Percentiles rank a stretch among this genome's conserved stretches.
phyloP scores from a whole-genome alignment of 768 basidiomycete genomes.

The Rhodotorula babjevae region DNA sequence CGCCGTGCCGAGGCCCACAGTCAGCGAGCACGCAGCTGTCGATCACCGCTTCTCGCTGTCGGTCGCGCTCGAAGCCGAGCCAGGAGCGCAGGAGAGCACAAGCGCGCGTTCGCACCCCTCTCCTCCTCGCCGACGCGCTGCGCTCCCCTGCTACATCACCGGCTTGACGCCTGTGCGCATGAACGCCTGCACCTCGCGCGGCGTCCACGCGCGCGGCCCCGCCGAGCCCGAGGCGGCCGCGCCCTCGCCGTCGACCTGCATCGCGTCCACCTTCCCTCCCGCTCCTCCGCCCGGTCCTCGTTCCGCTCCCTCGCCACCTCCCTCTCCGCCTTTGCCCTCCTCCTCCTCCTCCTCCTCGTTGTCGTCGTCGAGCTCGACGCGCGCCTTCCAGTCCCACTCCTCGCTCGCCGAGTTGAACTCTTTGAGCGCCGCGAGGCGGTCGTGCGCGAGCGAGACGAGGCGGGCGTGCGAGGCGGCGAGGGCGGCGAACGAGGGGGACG shows the following conservation, averaged over 20 bases:
- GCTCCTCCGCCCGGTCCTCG: neutral
- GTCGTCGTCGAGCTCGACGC: conserved; percentile 23
- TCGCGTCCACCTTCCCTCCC: neutral
- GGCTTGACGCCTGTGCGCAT: conserved; percentile 24
- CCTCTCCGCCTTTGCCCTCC: no score
- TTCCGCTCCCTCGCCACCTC: no score
- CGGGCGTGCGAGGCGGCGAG: neutral
- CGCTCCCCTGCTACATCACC: neutral
- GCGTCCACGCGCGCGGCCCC: conserved; percentile 13
- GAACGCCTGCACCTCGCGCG: conserved; percentile 17
- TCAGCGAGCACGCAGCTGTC: no score
- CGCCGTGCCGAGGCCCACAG: no score
- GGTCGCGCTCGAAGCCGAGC: no score
- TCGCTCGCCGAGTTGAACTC: conserved; percentile 18
- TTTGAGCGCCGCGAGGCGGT: conserved; percentile 7
- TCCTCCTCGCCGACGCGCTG: no score
- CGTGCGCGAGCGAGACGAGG: conserved; percentile 10
- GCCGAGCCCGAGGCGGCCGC: neutral
- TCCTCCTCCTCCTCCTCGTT: conserved; percentile 8
- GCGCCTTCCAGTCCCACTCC: conserved; percentile 37
- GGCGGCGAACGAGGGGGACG: neutral
- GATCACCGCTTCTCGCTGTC: no score
- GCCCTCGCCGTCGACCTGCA: neutral
- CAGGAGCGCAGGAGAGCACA: no score
- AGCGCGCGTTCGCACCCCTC: no score